Evolutionary conservation across 139 green algal genomes (phyloP).

Genomic region (Chlorella sp.): DNA sequence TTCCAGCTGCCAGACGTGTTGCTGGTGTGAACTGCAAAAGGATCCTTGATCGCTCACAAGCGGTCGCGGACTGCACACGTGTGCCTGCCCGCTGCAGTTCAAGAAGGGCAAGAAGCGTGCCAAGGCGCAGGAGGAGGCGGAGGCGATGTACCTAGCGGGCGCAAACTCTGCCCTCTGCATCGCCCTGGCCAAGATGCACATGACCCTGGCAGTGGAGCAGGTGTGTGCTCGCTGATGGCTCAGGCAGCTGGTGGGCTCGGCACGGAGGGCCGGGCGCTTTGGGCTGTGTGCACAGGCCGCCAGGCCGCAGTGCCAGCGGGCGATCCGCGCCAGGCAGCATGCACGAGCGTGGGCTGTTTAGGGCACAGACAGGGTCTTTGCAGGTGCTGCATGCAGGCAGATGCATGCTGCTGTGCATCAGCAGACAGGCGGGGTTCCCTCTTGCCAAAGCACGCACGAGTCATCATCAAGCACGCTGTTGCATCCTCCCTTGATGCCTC

Average conservation of each 20-base stretch:
- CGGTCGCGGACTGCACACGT: too few relatives aligned
- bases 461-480: background rate
- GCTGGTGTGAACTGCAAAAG: too few relatives aligned
- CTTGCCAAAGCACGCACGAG: too few relatives aligned
- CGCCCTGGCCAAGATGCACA: constrained; percentile 30
- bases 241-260: background rate
- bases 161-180: constrained; percentile 23
- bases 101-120: constrained; percentile 38
- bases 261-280: background rate
- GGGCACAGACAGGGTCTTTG: background rate
- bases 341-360: too few relatives aligned
- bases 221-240: background rate
- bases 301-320: background rate
- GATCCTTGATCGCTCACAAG: too few relatives aligned
- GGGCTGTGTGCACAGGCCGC: background rate
- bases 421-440: too few relatives aligned
- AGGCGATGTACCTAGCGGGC: background rate
- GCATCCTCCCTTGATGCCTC: background rate
- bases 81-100: constrained; percentile 1
- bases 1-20: too few relatives aligned
- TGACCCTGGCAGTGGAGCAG: constrained; percentile 33
- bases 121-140: constrained; percentile 29
- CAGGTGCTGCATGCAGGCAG: background rate
- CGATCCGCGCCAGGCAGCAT: too few relatives aligned
- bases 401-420: background rate